Evolutionary conservation across 257 asterid genomes (phyloP), one percentile per base, ranked within the genome.

Genomic region (Marsdenia floribunda): DNA sequence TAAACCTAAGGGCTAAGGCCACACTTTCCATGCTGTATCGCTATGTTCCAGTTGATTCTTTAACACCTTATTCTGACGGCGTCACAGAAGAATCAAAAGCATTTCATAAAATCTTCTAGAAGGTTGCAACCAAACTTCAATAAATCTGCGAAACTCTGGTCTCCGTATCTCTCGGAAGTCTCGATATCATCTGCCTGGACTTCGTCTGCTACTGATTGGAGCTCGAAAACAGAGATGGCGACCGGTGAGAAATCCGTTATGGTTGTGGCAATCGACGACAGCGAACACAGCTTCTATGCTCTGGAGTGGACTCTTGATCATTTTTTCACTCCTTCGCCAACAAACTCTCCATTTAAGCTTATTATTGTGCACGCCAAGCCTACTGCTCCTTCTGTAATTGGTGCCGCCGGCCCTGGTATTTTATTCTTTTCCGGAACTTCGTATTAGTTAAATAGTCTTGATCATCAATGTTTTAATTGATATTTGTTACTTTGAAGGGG

Each of bases 211-310:
- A 22, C 5, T 52, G 58, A 54, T 29, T 19, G 21, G 22, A 24
- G 22, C 33, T 50, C 59, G 24, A 6, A 29, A 46, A n/a, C 18
- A 71, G 16, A 29, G 8, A 73, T 73, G 73, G 75, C 77, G 42
- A 35, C 74, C 73, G 70, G 57, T 80, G 97, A 88, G 84, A 93
- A 89, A 76, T 64, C 93, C 42, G 97, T 86, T 76, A 88, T 91
- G 93, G 90, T 93, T 79, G 88, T 91, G 18, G 98, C 91, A 12
- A 2, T 91, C 3, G 97, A 93, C 78, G 96, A 91, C 54, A 93
- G 98, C 79, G 94, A 89, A 15, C 90, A 88, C 77, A 89, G 98
- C 79, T 83, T 74, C 79, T 83, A 90, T 73, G 98, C 97, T 60
- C 73, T 91, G 81, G 85, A 90, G 61, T 93, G 98, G 98, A 85